Evolutionary conservation across 2,329 filamentous ascomycete species (phyloP), one percentile per base, ranked within the genome.

Genomic region (Penicillium psychrosexuale): DNA sequence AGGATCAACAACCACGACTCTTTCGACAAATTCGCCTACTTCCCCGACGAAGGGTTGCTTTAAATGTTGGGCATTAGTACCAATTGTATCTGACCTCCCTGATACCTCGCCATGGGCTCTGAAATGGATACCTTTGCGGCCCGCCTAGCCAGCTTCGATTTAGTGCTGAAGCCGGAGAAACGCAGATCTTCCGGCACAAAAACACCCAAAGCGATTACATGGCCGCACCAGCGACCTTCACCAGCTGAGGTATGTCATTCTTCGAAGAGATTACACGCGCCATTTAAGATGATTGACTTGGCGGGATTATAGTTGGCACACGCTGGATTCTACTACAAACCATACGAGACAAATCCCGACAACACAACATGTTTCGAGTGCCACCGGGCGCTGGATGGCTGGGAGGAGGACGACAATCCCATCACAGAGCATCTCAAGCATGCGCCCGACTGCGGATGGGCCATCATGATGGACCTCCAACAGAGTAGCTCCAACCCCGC

Each of bases 351-450:
- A 44, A 89, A 86, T 67, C 87, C 87, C 36, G 94, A 99, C 72
- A 97, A 97, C 72, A 90, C 90, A 45, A 83, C 85, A 63, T 99
- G 94, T 72, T 97, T 95, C 73, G 80, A 91, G 36, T 99, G 94
- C 76, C 79, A 85, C 59, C 89, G 90, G 70, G 84, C 87, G 52
- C 81, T 99, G 12, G 91, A 95, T 70, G 92, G 91, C 56, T 99
- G 94, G 94, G 93, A 97, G 66, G 81, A 87, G 37, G 85, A 86
- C 22, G 94, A 99, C 69, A 84, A 91, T 57, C 90, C 94, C 0
- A 78, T 95, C 5, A 80, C 82, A 47, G 94, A 99, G 70, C 94
- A 99, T 73, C 72, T 96, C 30, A 90, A 86, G 61, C 90, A 96
- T 69, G 88, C 90, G 2, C 82, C 85, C 1, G 80, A 86, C 37